Evolutionary conservation across 2,329 filamentous ascomycete genomes (phyloP).

Genomic region (Xylariomycetidae sp.): DNA sequence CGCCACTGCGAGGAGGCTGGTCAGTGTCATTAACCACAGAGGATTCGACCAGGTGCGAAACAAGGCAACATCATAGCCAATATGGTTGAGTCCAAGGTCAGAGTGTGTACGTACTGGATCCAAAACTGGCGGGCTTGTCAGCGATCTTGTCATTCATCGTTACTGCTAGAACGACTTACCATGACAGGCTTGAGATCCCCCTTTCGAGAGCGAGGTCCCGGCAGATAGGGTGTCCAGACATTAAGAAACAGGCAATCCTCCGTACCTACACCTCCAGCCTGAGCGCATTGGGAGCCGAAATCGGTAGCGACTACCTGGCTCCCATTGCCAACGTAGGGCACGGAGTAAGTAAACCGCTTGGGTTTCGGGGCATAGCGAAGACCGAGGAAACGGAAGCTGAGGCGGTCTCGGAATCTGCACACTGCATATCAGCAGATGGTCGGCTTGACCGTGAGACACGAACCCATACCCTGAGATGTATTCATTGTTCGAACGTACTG

Average conservation of each 20-base stretch:
- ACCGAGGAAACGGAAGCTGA: constrained; percentile 43
- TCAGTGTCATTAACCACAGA: background rate
- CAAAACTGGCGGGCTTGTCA: constrained; percentile 6
- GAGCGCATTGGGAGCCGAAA: constrained; percentile 34
- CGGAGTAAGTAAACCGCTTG: constrained; percentile 38
- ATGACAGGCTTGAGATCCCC: constrained; percentile 30
- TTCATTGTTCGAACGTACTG: constrained; percentile 32
- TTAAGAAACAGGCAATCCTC: constrained; percentile 45
- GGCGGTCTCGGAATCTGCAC: constrained; percentile 19
- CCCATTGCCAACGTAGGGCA: constrained; percentile 29
- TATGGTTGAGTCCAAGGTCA: too few species aligned
- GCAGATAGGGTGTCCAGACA: constrained; percentile 36
- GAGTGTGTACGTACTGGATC: constrained; percentile 8
- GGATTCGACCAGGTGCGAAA: too few species aligned
- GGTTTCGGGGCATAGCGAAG: constrained; percentile 40
- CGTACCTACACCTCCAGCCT: constrained; percentile 26
- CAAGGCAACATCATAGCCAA: too few species aligned
- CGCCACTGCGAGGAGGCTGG: constrained; percentile 30
- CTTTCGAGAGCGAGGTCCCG: constrained; percentile 13
- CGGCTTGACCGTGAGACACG: background rate
- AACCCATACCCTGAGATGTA: constrained; percentile 27
- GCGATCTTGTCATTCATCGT: constrained; percentile 2
- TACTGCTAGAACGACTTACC: constrained; percentile 7
- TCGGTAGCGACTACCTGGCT: constrained; percentile 27
- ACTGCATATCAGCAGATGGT: constrained; percentile 1